Evolutionary conservation across 129 eudicot genomes (phyloP).

Genomic region (Kitagawia praeruptora): DNA sequence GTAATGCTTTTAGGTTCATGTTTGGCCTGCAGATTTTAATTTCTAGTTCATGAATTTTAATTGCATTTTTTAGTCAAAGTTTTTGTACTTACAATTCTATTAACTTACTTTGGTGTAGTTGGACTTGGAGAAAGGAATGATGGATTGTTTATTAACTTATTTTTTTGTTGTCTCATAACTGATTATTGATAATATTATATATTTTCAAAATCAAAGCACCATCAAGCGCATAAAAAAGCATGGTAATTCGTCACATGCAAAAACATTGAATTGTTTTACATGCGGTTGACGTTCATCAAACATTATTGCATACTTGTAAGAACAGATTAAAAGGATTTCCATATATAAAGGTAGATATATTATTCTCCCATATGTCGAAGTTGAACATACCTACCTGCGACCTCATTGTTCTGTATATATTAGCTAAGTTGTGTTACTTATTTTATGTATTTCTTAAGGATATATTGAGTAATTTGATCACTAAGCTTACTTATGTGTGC

Average conservation of each 20-base stretch:
- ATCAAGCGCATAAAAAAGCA: not conserved
- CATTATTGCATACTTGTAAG: too few relatives aligned
- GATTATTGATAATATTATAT: not conserved
- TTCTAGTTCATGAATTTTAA: not conserved
- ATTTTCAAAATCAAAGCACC: not conserved
- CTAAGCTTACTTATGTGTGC: too few relatives aligned
- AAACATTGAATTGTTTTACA: not conserved
- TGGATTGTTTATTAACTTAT: conserved; percentile 85
- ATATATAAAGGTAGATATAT: too few relatives aligned
- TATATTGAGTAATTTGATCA: too few relatives aligned
- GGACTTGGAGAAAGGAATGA: conserved; percentile 99
- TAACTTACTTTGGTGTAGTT: conserved; percentile 35
- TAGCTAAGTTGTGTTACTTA: too few relatives aligned
- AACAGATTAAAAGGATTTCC: too few relatives aligned
- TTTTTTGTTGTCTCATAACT: not conserved
- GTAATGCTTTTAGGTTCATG: too few relatives aligned
- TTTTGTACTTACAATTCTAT: not conserved
- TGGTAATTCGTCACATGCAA: not conserved
- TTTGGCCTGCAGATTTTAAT: too few relatives aligned
- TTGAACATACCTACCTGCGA: too few relatives aligned
- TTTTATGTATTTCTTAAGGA: too few relatives aligned
- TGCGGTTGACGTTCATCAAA: not conserved
- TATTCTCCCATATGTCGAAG: too few relatives aligned
- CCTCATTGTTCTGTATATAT: too few relatives aligned
- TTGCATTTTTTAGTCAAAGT: not conserved